Conservation (phyloP, 1,139 yeast species). For the Candida mesenterica region DNA sequence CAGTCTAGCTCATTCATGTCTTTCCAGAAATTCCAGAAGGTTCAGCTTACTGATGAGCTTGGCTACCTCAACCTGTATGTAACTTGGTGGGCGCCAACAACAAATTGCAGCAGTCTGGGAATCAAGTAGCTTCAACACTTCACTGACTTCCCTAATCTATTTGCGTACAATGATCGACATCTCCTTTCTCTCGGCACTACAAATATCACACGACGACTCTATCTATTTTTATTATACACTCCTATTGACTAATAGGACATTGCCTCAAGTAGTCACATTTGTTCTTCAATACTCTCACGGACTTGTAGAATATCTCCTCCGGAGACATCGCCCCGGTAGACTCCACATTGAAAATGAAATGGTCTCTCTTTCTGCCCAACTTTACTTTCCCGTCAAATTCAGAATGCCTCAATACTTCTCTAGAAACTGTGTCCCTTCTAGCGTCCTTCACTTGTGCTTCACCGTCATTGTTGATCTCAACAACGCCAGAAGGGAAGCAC, state of each 20-base stretch:
- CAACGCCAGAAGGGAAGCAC: conserved; percentile 92
- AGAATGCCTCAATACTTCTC: conserved; percentile 92
- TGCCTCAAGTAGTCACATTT: conserved; percentile 80
- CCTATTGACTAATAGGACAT: conserved; percentile 71
- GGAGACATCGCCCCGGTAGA: conserved; percentile 97
- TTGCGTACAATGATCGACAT: neutral
- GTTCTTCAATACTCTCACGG: conserved; percentile 77
- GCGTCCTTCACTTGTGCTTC: conserved; percentile 84
- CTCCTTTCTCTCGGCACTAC: no score
- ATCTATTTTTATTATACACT: neutral
- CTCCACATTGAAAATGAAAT: conserved; percentile 91
- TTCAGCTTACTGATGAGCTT: no score
- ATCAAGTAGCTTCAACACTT: no score
- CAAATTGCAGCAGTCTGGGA: no score
- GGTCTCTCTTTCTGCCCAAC: conserved; percentile 87
- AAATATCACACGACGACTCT: no score
- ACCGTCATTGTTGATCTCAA: conserved; percentile 64
- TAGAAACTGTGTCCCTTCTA: conserved; percentile 91
- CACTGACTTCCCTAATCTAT: neutral
- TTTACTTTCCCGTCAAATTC: conserved; percentile 88
- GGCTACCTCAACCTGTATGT: no score
- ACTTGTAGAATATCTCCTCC: conserved; percentile 89
- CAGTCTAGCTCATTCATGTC: no score
- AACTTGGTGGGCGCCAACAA: no score
- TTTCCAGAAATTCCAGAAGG: no score